Percentiles rank a stretch among this genome's conserved stretches.
These are phyloP conservation scores for Capsicum baccatum DNA, from an alignment of 257 asterid genomes.

Conservation along the genomic window DNA sequence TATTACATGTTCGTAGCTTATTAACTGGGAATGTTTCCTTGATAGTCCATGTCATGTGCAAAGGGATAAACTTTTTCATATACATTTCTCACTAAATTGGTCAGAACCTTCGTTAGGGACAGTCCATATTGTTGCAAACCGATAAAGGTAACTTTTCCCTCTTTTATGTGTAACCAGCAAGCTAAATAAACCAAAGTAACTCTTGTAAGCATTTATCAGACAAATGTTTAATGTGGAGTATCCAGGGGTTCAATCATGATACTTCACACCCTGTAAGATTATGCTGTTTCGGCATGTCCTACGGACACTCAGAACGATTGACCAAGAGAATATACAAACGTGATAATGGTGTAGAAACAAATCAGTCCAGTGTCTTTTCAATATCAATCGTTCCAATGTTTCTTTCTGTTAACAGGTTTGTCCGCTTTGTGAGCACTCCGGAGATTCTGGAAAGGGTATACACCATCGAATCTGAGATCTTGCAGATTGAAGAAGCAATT, in stretches of 20 bases:
- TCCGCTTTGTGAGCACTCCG: slow-evolving; percentile 99
- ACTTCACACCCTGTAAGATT: background rate
- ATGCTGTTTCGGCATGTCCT: slow-evolving; percentile 11
- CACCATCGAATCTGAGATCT: slow-evolving; percentile 84
- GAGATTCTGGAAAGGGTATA: slow-evolving; percentile 92
- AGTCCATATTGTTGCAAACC: slow-evolving; percentile 17
- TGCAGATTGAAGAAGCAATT: slow-evolving; percentile 89
- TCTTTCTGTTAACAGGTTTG: slow-evolving; percentile 70
- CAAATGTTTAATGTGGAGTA: background rate
- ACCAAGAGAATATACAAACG: background rate
- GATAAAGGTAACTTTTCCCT: background rate
- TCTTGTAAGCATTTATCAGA: background rate
- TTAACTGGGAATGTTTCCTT: background rate
- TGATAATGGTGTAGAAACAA: background rate
- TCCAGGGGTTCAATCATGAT: slow-evolving; percentile 16
- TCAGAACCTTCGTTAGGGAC: slow-evolving; percentile 10
- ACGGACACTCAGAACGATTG: background rate
- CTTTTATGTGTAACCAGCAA: background rate
- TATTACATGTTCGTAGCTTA: background rate
- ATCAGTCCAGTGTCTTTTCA: background rate
- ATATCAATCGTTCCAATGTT: slow-evolving; percentile 30
- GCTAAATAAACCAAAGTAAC: slow-evolving; percentile 18
- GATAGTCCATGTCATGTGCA: background rate
- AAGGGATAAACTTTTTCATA: slow-evolving; percentile 3
- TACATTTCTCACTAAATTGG: background rate